phyloP scores from a whole-genome alignment of 192 early-diverging fungal genomes.

The Chytriomyces sp. region DNA sequence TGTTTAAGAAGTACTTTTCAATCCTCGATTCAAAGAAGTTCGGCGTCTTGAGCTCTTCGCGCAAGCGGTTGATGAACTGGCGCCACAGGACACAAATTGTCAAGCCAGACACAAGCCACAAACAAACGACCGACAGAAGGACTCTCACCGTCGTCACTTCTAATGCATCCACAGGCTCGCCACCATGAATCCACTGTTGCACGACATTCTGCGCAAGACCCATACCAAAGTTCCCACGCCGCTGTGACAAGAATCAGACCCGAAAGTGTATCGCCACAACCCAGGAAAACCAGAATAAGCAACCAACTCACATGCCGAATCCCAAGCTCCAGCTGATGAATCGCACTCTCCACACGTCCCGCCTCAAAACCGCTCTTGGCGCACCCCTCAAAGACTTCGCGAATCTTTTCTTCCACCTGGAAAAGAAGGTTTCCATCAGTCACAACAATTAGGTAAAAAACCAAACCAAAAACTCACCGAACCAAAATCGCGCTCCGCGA shows the following conservation, averaged over 20 bases:
- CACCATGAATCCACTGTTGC: conserved; percentile 86
- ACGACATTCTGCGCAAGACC: conserved; percentile 73
- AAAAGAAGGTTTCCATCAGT: too few relatives aligned
- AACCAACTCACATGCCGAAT: conserved; percentile 74
- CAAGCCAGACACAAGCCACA: background rate
- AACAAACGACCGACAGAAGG: background rate
- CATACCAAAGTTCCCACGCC: conserved; percentile 87
- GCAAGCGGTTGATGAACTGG: conserved; percentile 71
- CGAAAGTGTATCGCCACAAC: conserved; percentile 7
- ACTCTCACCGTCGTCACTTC: conserved; percentile 69
- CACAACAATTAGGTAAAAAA: too few relatives aligned
- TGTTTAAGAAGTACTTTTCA: conserved; percentile 77
- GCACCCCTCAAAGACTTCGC: conserved; percentile 67
- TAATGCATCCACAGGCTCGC: conserved; percentile 80
- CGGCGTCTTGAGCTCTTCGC: conserved; percentile 50
- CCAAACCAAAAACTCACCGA: conserved; percentile 37
- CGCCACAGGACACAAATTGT: too few relatives aligned
- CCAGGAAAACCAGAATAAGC: background rate
- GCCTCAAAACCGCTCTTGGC: conserved; percentile 76
- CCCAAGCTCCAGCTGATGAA: conserved; percentile 88
- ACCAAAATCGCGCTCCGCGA: conserved; percentile 66
- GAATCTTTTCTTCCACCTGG: conserved; percentile 68
- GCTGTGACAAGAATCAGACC: conserved; percentile 41
- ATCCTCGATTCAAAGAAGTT: conserved; percentile 76
- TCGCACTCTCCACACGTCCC: conserved; percentile 75